Evolutionary conservation across 805 yeast genomes (phyloP).

Genomic region (Komagataella phaffii): DNA sequence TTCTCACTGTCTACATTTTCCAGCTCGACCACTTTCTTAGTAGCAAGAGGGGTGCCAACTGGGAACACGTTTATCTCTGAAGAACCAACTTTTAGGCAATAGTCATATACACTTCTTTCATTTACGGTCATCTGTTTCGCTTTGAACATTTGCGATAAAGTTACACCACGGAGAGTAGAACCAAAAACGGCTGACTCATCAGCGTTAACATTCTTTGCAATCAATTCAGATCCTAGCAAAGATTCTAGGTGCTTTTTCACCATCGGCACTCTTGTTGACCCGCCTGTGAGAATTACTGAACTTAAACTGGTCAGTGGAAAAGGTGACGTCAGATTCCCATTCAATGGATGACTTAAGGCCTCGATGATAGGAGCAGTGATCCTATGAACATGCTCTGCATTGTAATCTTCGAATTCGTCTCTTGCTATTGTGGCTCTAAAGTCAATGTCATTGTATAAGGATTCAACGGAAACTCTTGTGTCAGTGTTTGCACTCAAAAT

Average conservation of each 20-base stretch:
- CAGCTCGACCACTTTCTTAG: conserved; percentile 21
- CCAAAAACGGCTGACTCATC: conserved; percentile 94
- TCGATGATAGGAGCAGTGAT: conserved; percentile 40
- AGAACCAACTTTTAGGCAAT: conserved; percentile 20
- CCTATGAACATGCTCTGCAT: conserved; percentile 28
- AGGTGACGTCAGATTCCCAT: conserved; percentile 7
- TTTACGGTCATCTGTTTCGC: conserved; percentile 45
- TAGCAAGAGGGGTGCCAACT: conserved; percentile 26
- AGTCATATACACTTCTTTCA: conserved; percentile 42
- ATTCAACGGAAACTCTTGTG: conserved; percentile 64
- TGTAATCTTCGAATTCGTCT: conserved; percentile 61
- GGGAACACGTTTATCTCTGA: conserved; percentile 27
- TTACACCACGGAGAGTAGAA: conserved; percentile 71
- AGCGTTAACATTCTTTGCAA: conserved; percentile 82
- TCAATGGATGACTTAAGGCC: conserved; percentile 27
- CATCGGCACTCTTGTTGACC: conserved; percentile 82
- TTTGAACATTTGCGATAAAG: conserved; percentile 54
- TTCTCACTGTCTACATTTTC: conserved; percentile 12
- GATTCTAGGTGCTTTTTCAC: conserved; percentile 50
- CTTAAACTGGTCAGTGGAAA: conserved; percentile 11
- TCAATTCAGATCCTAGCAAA: conserved; percentile 42
- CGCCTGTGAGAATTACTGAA: conserved; percentile 79
- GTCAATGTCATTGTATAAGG: conserved; percentile 61
- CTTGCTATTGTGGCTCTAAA: conserved; percentile 56
- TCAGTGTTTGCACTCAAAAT: conserved; percentile 83